phyloP scores from a whole-genome alignment of 768 basidiomycete genomes.

The Podaxis carcinomalis region DNA sequence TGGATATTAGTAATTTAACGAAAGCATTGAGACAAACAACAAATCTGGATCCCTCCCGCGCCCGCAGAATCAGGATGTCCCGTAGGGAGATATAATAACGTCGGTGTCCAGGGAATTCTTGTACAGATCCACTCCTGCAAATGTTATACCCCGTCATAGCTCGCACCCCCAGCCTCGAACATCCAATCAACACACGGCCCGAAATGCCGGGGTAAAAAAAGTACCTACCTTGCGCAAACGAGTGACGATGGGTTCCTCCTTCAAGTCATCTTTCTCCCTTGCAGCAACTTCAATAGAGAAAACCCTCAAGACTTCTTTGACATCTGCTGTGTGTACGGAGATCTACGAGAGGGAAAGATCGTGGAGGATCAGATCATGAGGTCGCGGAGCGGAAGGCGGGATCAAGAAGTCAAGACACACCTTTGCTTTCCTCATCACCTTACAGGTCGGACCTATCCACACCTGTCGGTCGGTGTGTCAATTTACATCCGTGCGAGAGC shows the following conservation, averaged over 20 bases:
- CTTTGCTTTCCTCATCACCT: slow-evolving; percentile 92
- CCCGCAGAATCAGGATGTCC: neutral
- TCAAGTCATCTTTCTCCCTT: slow-evolving; percentile 76
- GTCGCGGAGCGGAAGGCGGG: slow-evolving; percentile 4
- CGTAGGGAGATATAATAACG: neutral
- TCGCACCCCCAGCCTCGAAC: slow-evolving; percentile 77
- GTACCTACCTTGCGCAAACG: slow-evolving; percentile 72
- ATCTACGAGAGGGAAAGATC: slow-evolving; percentile 46
- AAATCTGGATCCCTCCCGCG: neutral
- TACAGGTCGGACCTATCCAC: slow-evolving; percentile 80
- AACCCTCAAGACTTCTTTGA: slow-evolving; percentile 72
- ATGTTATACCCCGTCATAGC: slow-evolving; percentile 76
- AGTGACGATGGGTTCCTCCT: slow-evolving; percentile 80
- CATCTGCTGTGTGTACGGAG: slow-evolving; percentile 87
- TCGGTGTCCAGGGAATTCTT: neutral
- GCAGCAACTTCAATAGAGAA: slow-evolving; percentile 90
- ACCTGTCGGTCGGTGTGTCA: slow-evolving; percentile 28
- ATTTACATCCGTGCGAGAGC: neutral
- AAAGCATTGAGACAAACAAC: neutral
- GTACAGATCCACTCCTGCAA: neutral
- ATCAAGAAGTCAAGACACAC: slow-evolving; percentile 33
- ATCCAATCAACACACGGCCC: slow-evolving; percentile 9
- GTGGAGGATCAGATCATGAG: slow-evolving; percentile 23
- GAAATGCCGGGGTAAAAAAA: slow-evolving; percentile 2
- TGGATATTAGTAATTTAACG: neutral